Conservation (phyloP, 345 rosid species). For the Eutrema japonicum region DNA sequence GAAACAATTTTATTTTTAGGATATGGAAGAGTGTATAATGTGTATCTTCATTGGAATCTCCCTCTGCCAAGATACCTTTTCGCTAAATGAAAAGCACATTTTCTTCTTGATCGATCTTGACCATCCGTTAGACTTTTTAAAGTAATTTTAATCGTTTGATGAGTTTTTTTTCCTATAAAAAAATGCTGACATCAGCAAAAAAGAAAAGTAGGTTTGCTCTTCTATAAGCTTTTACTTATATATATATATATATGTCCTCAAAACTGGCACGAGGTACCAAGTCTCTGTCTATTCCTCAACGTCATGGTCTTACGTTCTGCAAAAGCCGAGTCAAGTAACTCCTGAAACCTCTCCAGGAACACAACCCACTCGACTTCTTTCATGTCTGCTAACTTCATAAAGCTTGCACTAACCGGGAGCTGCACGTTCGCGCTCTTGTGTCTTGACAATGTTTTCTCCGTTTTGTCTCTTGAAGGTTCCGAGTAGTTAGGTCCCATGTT, state of each 20-base stretch:
- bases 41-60: no score
- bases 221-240: no score
- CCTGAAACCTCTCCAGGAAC: slow-evolving; percentile 59
- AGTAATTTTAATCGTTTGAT: no score
- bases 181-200: no score
- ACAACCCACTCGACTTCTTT: slow-evolving; percentile 52
- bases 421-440: slow-evolving; percentile 56
- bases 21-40: no score
- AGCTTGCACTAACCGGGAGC: slow-evolving; percentile 50
- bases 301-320: slow-evolving; percentile 47
- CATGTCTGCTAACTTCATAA: slow-evolving; percentile 61
- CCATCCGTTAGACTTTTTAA: no score
- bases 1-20: no score
- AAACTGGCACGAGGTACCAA: slow-evolving; percentile 75
- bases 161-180: no score
- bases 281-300: slow-evolving; percentile 57
- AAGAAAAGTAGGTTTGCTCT: not conserved
- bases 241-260: slow-evolving; percentile 23
- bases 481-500: slow-evolving; percentile 25
- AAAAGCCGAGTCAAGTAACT: slow-evolving; percentile 57
- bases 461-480: slow-evolving; percentile 29
- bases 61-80: no score
- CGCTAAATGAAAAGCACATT: no score
- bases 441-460: slow-evolving; percentile 26
- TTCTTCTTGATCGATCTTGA: no score